A percentile compares a stretch with the other conserved stretches of the same genome.
Evolutionary conservation across 1,284 basidiomycete genomes (phyloP).

Genomic region (Mixia osmundae): DNA sequence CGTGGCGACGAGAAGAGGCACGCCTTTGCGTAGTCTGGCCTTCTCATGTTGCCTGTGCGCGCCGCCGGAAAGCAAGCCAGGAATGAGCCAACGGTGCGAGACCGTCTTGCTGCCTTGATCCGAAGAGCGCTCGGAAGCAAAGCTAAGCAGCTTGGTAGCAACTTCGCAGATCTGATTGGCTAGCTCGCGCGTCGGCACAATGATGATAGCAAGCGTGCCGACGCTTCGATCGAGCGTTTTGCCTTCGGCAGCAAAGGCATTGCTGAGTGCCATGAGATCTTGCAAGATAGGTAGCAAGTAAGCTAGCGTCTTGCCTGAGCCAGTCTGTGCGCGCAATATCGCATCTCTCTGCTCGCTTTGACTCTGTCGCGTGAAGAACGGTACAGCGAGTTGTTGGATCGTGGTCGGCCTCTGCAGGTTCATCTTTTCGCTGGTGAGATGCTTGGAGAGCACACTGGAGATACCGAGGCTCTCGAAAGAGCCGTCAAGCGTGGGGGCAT

Average conservation of each 20-base stretch:
- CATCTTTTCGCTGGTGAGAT: conserved; percentile 53
- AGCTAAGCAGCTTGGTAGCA: conserved; percentile 4
- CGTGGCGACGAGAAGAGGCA: conserved; percentile 46
- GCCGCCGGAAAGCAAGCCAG: conserved; percentile 67
- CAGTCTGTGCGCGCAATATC: conserved; percentile 92
- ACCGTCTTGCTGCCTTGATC: neutral
- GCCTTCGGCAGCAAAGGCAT: conserved; percentile 23
- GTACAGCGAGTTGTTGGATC: conserved; percentile 63
- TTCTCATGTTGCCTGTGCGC: conserved; percentile 49
- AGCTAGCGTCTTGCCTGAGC: conserved; percentile 88
- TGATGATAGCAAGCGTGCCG: conserved; percentile 41
- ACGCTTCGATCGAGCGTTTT: conserved; percentile 40
- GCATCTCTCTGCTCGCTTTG: conserved; percentile 43
- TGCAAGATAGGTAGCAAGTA: conserved; percentile 91
- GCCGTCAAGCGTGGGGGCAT: conserved; percentile 46
- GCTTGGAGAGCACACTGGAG: conserved; percentile 53
- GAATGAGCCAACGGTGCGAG: conserved; percentile 34
- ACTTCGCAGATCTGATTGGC: conserved; percentile 58
- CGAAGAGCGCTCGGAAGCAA: neutral
- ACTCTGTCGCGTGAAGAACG: conserved; percentile 34
- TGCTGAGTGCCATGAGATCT: conserved; percentile 68
- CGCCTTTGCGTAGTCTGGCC: conserved; percentile 41
- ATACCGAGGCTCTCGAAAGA: conserved; percentile 56
- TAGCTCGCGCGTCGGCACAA: conserved; percentile 37
- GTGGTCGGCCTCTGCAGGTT: conserved; percentile 64